phyloP scores from a whole-genome alignment of 208 protist genomes.

The Blastocrithidia nonstop region DNA sequence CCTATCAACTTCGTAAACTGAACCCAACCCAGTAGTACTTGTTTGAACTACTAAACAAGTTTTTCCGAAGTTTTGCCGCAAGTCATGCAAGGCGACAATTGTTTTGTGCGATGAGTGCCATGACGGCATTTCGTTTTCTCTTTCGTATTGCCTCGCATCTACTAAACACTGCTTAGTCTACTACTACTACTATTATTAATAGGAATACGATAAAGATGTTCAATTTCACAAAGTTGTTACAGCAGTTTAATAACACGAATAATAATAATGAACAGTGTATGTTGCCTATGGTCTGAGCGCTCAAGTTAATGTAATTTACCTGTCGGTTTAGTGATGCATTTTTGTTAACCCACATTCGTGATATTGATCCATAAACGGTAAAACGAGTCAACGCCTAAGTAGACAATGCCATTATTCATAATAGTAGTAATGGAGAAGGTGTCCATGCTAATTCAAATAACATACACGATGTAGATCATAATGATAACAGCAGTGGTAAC shows the following conservation, averaged over 20 bases:
- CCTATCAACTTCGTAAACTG: slow-evolving; percentile 12
- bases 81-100: slow-evolving; percentile 57
- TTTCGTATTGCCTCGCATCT: slow-evolving; percentile 16
- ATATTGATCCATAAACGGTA: slow-evolving; percentile 70
- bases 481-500: background rate
- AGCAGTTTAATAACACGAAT: background rate
- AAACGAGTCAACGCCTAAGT: slow-evolving; percentile 1
- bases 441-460: background rate
- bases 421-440: slow-evolving; percentile 1
- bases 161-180: no score
- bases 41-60: slow-evolving; percentile 43
- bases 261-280: slow-evolving; percentile 2
- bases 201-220: no score
- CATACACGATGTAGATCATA: slow-evolving; percentile 3
- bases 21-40: slow-evolving; percentile 22
- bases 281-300: slow-evolving; percentile 4
- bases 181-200: no score
- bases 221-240: background rate
- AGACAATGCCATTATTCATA: background rate
- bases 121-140: slow-evolving; percentile 38
- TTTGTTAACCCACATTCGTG: slow-evolving; percentile 55
- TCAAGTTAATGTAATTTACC: slow-evolving; percentile 40
- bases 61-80: slow-evolving; percentile 70
- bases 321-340: slow-evolving; percentile 52
- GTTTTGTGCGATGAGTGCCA: slow-evolving; percentile 34